Evolutionary conservation across 179 eudicot species (phyloP), one percentile per base, ranked within the genome.

Genomic region (Corrigiola litoralis): DNA sequence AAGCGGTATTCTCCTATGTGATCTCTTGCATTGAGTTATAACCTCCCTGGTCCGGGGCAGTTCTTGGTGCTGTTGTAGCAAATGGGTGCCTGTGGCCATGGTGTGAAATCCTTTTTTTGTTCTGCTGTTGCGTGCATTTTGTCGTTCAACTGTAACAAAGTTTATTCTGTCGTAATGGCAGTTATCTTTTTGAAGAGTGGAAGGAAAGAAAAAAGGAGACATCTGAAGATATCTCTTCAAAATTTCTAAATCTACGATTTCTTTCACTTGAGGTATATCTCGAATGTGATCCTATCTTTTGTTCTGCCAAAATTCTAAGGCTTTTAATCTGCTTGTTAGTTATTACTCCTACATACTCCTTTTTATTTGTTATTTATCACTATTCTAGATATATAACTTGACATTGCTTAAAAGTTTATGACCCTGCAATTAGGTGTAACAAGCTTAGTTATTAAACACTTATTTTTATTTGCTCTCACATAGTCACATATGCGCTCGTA

Each of bases 171-270:
- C 58, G 45, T 47, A 64, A 57, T 61, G 64, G 32, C 89, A 95
- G 99, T 74, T 95, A 95, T 58, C 71, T 95, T 51, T 85, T 82
- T 77, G 99, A 95, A 81, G 99, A 95, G 75, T 95, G 99, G 99
- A 95, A 81, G 73, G 97, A 85, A 75, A 86, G 84, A 81, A 82
- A 82, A 32, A 85, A 85, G 75, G 97, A 74, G 45, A 41, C 85
- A 49, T 67, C 74, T 60, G 96, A 87, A 66, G 96, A 87, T 67
- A 51, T 81, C 40, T 72, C 80, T 58, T 75, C 87, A 58, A 87
- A 76, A 46, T 85, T 91, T 75, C 55, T 71, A 23, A 95, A 82
- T 67, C 52, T 95, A 41, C 83, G 96, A 58, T 95, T 88, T 66
- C 78, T 95, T 67, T 77, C 88, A 23, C 95, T 88, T 60, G 97